Conservation (phyloP, 2,329 filamentous ascomycete species). For the Metarhizium humberi region DNA sequence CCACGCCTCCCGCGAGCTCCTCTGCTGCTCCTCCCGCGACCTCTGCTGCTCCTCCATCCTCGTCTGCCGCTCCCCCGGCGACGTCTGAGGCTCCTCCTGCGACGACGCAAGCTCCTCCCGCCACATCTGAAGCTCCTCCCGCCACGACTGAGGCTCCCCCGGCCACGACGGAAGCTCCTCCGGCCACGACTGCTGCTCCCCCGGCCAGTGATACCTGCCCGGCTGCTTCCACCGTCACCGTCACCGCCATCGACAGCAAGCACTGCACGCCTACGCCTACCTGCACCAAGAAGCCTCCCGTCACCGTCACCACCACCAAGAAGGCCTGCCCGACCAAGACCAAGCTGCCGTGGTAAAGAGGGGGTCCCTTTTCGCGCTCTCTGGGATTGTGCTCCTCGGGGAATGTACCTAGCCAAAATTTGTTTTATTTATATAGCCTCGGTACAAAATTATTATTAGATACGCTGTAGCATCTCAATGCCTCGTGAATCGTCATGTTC, state of each 20-base stretch:
- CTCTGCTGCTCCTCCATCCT: neutral
- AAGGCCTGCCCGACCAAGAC: neutral
- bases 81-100: neutral
- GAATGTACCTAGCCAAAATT: no score
- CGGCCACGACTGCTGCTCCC: no score
- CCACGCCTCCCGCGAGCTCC: neutral
- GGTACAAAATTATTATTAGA: no score
- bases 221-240: slow-evolving; percentile 1
- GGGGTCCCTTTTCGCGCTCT: neutral
- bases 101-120: neutral
- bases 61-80: neutral
- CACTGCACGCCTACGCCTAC: neutral
- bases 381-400: no score
- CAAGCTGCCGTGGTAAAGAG: neutral
- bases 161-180: neutral
- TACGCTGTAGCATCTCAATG: no score
- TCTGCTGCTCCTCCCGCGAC: neutral
- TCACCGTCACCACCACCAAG: slow-evolving; percentile 1
- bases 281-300: slow-evolving; percentile 2
- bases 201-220: neutral
- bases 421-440: no score
- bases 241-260: neutral
- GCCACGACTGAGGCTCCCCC: neutral
- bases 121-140: neutral
- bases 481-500: no score